Evolutionary conservation across 345 rosid genomes (phyloP).

Genomic region (Populus alba): DNA sequence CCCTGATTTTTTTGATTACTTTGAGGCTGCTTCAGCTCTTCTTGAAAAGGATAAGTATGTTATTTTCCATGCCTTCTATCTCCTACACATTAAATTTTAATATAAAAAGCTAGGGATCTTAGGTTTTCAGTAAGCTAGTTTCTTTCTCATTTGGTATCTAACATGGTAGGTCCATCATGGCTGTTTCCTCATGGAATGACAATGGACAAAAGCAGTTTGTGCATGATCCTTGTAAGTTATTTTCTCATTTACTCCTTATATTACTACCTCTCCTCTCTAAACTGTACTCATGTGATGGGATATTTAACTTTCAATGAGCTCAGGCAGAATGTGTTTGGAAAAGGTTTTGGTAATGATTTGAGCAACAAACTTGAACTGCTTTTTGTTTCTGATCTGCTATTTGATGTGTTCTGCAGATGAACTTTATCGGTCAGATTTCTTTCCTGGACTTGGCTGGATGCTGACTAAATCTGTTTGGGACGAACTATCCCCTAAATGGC

Average conservation of each 20-base stretch:
- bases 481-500: slow-evolving; percentile 99
- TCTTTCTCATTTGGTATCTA: not conserved
- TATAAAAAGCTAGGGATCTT: not conserved
- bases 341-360: not conserved
- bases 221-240: slow-evolving; percentile 78
- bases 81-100: slow-evolving; percentile 3
- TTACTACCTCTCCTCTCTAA: not conserved
- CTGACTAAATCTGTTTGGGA: slow-evolving; percentile 78
- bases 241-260: not conserved
- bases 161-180: slow-evolving; percentile 83
- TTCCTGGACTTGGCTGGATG: slow-evolving; percentile 99
- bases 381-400: slow-evolving; percentile 17
- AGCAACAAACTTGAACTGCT: not conserved
- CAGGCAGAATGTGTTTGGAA: not conserved
- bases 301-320: not conserved
- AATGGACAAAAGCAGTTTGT: slow-evolving; percentile 98
- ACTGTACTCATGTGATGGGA: not conserved
- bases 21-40: slow-evolving; percentile 88
- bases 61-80: slow-evolving; percentile 13
- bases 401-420: slow-evolving; percentile 53
- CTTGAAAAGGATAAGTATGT: slow-evolving; percentile 90
- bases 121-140: not conserved
- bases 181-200: slow-evolving; percentile 99
- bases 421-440: slow-evolving; percentile 94
- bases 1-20: slow-evolving; percentile 92